Evolutionary conservation across 2,329 filamentous ascomycete genomes (phyloP), one percentile per base, ranked within the genome.

Genomic region (Pseudocercospora musae): DNA sequence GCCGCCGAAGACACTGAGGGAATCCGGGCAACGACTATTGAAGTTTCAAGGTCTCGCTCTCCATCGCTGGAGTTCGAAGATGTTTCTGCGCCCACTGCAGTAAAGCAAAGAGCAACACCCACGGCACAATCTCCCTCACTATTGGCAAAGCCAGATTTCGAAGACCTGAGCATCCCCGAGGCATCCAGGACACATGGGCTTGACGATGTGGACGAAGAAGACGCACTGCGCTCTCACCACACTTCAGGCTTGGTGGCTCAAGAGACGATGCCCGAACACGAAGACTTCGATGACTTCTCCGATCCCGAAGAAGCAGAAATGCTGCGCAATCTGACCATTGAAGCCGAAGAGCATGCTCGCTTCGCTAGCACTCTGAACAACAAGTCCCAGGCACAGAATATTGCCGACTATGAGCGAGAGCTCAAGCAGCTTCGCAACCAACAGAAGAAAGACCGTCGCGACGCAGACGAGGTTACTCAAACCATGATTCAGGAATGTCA

Each of bases 401-500:
- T 86, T 31, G 85, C 88, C 49, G 88, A 93, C 50, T 98, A 96
- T 73, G 94, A 99, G 69, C 84, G 84, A 62, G 94, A 99, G 74
- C 83, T 99, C 11, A 91, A 90, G 68, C 88, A 92, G 56, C 82
- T 99, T 3, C 90, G 95, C 27, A 89, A 80, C n/a, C 95, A 99
- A 74, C 95, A 99, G 73, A 96, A 96, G 78, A 96, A 96, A 74
- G 95, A 99, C 72, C 89, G 92, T 0, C 86, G 95, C 71, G 95
- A 99, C 74, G 94, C 96, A 0, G 52, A 99, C 71, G 95, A 99
- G 76, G 94, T 99, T 3, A 96, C 93, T 0, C 91, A 96, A 68
- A 89, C 94, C 68, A 99, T 99, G 95, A 87, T 98, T 44, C 87
- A 89, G 0, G 96, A 99, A 77, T 98, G 95, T 67, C 95, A 99